phyloP scores from a whole-genome alignment of 2,329 filamentous ascomycete genomes.

The Nothopassalora personata region DNA sequence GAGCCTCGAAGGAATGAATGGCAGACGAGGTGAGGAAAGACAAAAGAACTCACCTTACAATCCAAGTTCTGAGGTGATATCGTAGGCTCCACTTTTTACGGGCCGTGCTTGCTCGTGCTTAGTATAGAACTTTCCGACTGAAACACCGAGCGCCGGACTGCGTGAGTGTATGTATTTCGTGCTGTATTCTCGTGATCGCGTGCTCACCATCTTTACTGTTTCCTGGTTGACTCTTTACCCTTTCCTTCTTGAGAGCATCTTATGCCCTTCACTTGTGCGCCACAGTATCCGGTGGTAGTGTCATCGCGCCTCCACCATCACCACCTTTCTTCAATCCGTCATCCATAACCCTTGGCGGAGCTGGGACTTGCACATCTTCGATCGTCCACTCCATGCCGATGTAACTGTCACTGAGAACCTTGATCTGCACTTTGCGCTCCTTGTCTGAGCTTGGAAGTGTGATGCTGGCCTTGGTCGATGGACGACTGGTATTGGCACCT shows the following conservation, averaged over 20 bases:
- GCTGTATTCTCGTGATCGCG: background rate
- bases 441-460: slow-evolving; percentile 53
- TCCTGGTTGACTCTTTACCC: too few species aligned
- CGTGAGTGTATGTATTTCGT: background rate
- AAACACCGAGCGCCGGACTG: slow-evolving; percentile 32
- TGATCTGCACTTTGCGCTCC: slow-evolving; percentile 63
- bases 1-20: background rate
- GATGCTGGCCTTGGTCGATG: slow-evolving; percentile 53
- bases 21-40: background rate
- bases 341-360: slow-evolving; percentile 28
- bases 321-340: slow-evolving; percentile 25
- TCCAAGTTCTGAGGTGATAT: background rate
- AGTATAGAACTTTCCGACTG: background rate
- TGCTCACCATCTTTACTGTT: background rate
- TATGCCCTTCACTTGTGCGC: background rate
- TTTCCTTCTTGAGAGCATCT: background rate
- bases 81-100: background rate
- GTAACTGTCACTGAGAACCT: slow-evolving; percentile 83
- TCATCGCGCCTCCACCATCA: background rate
- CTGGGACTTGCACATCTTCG: slow-evolving; percentile 48
- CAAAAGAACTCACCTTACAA: background rate
- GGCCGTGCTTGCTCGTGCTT: background rate
- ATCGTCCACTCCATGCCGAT: slow-evolving; percentile 64
- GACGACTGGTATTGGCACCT: slow-evolving; percentile 34
- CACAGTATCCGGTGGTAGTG: background rate